phyloP scores from a whole-genome alignment of 306 rosid species.

The Vachellia collinsii region DNA sequence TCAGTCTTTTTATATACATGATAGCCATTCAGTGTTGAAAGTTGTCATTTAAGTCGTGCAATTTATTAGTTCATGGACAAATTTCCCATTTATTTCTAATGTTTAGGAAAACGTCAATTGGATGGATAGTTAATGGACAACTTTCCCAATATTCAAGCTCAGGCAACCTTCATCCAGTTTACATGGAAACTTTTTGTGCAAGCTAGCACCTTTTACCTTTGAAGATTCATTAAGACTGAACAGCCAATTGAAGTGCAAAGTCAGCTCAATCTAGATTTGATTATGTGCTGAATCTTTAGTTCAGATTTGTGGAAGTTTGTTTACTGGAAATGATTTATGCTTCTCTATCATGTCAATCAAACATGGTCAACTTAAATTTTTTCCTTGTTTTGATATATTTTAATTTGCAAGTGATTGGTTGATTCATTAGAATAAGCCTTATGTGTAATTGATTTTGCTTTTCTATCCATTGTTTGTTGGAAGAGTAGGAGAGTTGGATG shows the following conservation, averaged over 20 bases:
- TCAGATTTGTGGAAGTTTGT: too few species aligned
- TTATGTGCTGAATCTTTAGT: conserved; percentile 14
- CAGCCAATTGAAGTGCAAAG: not conserved
- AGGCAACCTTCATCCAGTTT: too few species aligned
- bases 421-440: too few species aligned
- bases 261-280: conserved; percentile 6
- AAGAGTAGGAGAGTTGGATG: too few species aligned
- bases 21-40: not conserved
- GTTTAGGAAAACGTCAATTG: not conserved
- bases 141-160: too few species aligned
- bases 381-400: too few species aligned
- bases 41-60: not conserved
- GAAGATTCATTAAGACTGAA: not conserved
- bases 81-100: not conserved
- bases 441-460: too few species aligned
- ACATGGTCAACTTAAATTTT: too few species aligned
- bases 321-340: too few species aligned
- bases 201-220: not conserved
- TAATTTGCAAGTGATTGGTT: too few species aligned
- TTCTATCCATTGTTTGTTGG: too few species aligned
- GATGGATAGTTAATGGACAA: not conserved
- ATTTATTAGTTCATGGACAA: not conserved
- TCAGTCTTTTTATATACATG: not conserved
- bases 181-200: conserved; percentile 6
- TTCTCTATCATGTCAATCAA: too few species aligned